phyloP scores from a whole-genome alignment of 768 basidiomycete genomes.

The Suillus sp. region DNA sequence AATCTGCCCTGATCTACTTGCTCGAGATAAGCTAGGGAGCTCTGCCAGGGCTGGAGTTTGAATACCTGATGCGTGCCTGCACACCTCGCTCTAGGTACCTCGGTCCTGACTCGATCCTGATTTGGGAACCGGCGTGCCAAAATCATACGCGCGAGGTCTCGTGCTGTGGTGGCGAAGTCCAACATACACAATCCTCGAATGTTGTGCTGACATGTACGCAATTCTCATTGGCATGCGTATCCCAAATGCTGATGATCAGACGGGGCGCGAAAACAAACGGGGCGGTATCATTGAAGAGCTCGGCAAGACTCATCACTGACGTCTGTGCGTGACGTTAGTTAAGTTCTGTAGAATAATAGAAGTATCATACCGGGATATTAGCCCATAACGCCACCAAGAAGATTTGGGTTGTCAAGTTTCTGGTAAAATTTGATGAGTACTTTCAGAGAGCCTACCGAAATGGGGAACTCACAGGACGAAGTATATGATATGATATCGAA shows the following conservation, averaged over 20 bases:
- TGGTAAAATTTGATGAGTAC: neutral
- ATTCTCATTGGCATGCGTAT: neutral
- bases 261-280: neutral
- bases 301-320: neutral
- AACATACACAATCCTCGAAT: slow-evolving; percentile 1
- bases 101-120: no score
- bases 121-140: no score
- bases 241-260: neutral
- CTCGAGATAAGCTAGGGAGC: no score
- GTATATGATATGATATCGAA: neutral
- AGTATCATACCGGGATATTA: neutral
- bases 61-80: no score
- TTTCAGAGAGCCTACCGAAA: neutral
- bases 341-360: neutral
- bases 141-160: no score
- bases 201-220: neutral
- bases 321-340: neutral
- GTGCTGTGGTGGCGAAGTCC: neutral
- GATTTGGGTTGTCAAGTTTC: neutral
- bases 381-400: neutral
- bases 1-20: no score
- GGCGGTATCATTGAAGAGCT: neutral
- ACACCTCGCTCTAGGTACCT: no score
- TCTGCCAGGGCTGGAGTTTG: no score
- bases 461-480: neutral